These are phyloP conservation scores for Luvunga scandens DNA, from an alignment of 345 rosid species.

Conservation along the genomic window DNA sequence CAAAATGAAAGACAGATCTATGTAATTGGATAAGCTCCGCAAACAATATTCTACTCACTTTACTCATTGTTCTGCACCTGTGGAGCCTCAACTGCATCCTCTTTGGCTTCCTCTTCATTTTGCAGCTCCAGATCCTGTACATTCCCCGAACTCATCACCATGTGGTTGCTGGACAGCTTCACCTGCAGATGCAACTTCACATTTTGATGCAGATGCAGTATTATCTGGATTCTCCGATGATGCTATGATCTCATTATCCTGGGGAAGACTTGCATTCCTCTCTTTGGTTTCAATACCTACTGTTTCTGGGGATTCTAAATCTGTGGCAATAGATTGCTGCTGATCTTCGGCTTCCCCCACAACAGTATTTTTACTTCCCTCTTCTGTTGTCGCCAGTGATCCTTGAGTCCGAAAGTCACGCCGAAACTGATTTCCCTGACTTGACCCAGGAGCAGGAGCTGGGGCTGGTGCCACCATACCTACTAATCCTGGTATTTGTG, in stretches of 20 bases:
- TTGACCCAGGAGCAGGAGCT: background rate
- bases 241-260: background rate
- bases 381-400: background rate
- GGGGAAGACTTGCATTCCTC: background rate
- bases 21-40: background rate
- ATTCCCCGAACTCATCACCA: background rate
- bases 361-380: background rate
- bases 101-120: background rate
- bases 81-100: background rate
- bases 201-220: background rate
- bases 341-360: slow-evolving; percentile 3
- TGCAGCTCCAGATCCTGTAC: background rate
- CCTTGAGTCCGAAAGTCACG: background rate
- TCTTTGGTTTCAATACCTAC: background rate
- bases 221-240: slow-evolving; percentile 2
- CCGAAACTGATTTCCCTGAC: slow-evolving; percentile 3
- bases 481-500: slow-evolving; percentile 15
- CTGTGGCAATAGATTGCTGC: background rate
- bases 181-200: background rate
- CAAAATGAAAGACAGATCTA: background rate
- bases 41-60: background rate
- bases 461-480: slow-evolving; percentile 1
- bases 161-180: background rate
- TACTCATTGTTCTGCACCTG: background rate
- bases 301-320: background rate